Conservation (phyloP, 2,329 filamentous ascomycete species). For the Pseudocercospora crystallina region DNA sequence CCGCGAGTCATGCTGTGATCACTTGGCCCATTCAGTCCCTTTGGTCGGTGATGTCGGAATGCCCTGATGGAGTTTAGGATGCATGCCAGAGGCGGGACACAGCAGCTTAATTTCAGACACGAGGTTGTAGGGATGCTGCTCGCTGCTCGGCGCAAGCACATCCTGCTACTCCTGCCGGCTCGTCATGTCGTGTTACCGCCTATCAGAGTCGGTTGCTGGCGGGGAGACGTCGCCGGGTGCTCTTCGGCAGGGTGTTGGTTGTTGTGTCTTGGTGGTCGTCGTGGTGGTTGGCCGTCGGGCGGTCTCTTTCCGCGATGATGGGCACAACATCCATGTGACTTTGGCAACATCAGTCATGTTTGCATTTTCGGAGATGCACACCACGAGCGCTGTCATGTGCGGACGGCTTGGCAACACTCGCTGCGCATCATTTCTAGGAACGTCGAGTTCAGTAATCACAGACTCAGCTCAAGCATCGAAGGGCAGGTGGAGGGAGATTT, state of each 20-base stretch:
- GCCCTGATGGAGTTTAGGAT: slow-evolving; percentile 13
- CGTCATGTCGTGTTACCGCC: slow-evolving; percentile 15
- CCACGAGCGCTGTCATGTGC: no score
- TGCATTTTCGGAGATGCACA: not conserved
- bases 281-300: not conserved
- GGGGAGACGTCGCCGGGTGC: slow-evolving; percentile 10
- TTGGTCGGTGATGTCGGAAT: slow-evolving; percentile 12
- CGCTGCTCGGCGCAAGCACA: slow-evolving; percentile 13
- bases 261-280: no score
- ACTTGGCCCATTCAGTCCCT: slow-evolving; percentile 13
- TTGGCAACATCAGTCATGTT: not conserved
- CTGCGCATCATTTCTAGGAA: slow-evolving; percentile 2
- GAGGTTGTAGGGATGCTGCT: slow-evolving; percentile 22
- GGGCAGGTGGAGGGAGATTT: not conserved
- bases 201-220: slow-evolving; percentile 11
- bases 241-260: slow-evolving; percentile 4
- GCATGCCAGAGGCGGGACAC: slow-evolving; percentile 17
- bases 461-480: not conserved
- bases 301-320: not conserved
- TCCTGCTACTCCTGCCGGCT: slow-evolving; percentile 4
- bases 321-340: not conserved
- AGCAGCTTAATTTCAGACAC: slow-evolving; percentile 25
- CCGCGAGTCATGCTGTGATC: slow-evolving; percentile 21
- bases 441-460: slow-evolving; percentile 1
- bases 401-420: no score